Conservation (phyloP, 2,329 filamentous ascomycete genomes). For the Diplodia sapinea region DNA sequence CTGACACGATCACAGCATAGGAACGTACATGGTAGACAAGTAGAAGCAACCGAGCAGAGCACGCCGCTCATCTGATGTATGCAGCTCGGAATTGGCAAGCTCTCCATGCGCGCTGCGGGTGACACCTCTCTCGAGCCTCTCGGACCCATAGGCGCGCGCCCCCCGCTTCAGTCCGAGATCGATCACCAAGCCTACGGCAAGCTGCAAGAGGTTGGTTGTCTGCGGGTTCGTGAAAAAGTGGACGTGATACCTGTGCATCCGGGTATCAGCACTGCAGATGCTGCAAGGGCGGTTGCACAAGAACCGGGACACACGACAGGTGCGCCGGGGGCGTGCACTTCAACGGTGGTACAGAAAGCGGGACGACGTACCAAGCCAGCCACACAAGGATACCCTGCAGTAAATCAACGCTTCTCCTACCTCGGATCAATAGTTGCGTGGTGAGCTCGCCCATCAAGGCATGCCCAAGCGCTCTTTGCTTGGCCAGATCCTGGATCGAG, state of each 20-base stretch:
- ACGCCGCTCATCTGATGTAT: slow-evolving; percentile 48
- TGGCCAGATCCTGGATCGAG: slow-evolving; percentile 23
- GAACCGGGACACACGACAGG: slow-evolving; percentile 13
- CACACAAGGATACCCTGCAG: slow-evolving; percentile 31
- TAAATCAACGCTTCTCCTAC: slow-evolving; percentile 22
- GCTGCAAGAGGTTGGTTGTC: slow-evolving; percentile 49
- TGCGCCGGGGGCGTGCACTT: slow-evolving; percentile 11
- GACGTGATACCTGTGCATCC: slow-evolving; percentile 47
- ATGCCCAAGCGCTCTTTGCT: slow-evolving; percentile 18
- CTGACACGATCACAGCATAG: not conserved
- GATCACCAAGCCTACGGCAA: slow-evolving; percentile 48
- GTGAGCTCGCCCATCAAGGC: slow-evolving; percentile 24
- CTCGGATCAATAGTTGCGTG: slow-evolving; percentile 2
- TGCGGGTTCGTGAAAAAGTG: slow-evolving; percentile 49
- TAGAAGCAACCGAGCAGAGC: slow-evolving; percentile 52
- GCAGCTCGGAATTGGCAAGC: slow-evolving; percentile 41
- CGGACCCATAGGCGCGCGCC: slow-evolving; percentile 34
- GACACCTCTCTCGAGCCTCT: slow-evolving; percentile 15
- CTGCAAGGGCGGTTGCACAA: slow-evolving; percentile 23
- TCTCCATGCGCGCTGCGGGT: slow-evolving; percentile 32
- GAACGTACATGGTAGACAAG: slow-evolving; percentile 44
- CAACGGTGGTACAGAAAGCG: slow-evolving; percentile 10
- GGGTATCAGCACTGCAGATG: slow-evolving; percentile 24
- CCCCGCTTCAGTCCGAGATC: slow-evolving; percentile 49
- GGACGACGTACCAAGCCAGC: slow-evolving; percentile 24